A percentile compares a stretch with the other conserved stretches of the same genome.
phyloP scores from a whole-genome alignment of 179 eudicot genomes.

The Vitellaria paradoxa region DNA sequence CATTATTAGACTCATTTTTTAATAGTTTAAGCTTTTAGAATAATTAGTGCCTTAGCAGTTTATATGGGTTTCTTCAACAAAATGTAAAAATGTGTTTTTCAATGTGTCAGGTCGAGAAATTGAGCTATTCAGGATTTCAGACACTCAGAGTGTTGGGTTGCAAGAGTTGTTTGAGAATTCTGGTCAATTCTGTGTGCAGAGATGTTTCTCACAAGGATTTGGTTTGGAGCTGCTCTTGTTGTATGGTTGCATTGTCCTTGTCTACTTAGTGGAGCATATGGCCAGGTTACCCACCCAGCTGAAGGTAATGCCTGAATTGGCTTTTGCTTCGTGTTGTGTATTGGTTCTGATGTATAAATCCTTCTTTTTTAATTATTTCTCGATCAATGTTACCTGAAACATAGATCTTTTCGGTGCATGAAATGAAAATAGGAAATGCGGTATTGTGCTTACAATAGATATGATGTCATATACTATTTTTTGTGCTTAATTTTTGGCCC shows the following conservation, averaged over 20 bases:
- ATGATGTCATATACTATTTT: too few relatives aligned
- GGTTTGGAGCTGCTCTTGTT: constrained; percentile 17
- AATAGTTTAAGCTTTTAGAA: too few relatives aligned
- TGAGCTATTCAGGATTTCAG: too few relatives aligned
- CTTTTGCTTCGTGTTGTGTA: not conserved
- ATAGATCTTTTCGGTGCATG: too few relatives aligned
- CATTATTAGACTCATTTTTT: too few relatives aligned
- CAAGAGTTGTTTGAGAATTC: not conserved
- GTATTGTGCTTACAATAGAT: too few relatives aligned
- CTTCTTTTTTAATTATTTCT: not conserved
- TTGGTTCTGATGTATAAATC: not conserved
- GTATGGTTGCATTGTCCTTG: constrained; percentile 24
- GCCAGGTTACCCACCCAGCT: constrained; percentile 29
- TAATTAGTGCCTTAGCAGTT: too few relatives aligned
- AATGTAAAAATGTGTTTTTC: too few relatives aligned
- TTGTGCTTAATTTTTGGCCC: too few relatives aligned
- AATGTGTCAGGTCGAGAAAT: too few relatives aligned
- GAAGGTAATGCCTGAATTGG: constrained; percentile 20
- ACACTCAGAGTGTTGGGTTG: not conserved
- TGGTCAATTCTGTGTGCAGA: constrained; percentile 12
- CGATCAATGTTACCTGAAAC: not conserved
- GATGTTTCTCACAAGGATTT: constrained; percentile 18
- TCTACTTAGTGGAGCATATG: constrained; percentile 25
- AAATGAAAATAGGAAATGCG: too few relatives aligned
- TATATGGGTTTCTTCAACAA: too few relatives aligned